phyloP scores from a whole-genome alignment of 2,329 filamentous ascomycete genomes.

The Aspergillus viridinutans region DNA sequence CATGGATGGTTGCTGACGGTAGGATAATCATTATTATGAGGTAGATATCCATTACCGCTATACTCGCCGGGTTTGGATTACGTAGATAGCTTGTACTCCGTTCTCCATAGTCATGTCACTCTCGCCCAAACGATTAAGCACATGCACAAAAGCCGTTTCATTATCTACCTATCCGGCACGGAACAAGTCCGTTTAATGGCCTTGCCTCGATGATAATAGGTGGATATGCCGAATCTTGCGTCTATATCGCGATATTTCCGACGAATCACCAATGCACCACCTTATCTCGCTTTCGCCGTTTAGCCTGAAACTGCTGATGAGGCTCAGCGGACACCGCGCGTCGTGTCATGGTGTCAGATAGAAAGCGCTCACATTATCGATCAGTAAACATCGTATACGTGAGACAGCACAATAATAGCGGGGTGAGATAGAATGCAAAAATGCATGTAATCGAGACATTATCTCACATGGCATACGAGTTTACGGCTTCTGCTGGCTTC shows the following conservation, averaged over 20 bases:
- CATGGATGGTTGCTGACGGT: background rate
- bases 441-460: background rate
- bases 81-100: background rate
- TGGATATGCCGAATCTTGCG: background rate
- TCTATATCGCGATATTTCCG: background rate
- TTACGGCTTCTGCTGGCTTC: background rate
- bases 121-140: background rate
- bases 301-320: background rate
- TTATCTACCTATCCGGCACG: background rate
- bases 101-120: background rate
- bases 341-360: background rate
- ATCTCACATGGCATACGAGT: background rate
- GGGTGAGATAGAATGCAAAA: background rate
- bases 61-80: background rate
- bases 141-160: background rate
- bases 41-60: background rate
- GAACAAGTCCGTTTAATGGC: background rate
- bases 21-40: background rate
- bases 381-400: background rate
- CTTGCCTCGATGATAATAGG: background rate
- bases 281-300: background rate
- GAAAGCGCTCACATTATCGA: background rate
- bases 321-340: background rate
- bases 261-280: background rate
- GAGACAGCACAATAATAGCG: background rate